These are phyloP conservation scores for Sporothrix luriei DNA, from an alignment of 2,329 filamentous ascomycete genomes.

Conservation along the genomic window DNA sequence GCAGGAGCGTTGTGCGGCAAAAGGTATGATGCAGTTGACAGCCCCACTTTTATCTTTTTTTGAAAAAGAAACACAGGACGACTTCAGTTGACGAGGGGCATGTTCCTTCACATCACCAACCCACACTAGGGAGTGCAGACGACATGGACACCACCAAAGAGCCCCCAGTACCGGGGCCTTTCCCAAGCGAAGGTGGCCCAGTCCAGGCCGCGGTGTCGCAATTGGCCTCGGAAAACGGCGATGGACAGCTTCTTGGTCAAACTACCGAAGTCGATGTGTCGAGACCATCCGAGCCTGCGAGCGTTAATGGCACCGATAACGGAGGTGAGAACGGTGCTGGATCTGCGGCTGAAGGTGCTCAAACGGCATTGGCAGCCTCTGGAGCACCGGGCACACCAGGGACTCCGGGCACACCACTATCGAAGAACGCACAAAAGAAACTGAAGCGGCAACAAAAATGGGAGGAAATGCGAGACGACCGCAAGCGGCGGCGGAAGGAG, in stretches of 20 bases:
- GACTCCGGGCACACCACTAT: conserved; percentile 51
- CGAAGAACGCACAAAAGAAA: conserved; percentile 86
- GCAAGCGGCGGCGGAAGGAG: conserved; percentile 58
- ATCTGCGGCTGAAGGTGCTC: not conserved
- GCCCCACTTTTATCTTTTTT: not conserved
- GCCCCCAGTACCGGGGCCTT: not conserved
- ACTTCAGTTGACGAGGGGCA: conserved; percentile 26
- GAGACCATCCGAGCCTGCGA: not conserved
- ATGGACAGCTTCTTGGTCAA: not conserved
- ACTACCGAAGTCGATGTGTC: not conserved
- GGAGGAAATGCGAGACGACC: conserved; percentile 69
- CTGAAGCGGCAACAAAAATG: conserved; percentile 70
- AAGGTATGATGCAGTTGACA: not conserved
- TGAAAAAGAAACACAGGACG: not conserved
- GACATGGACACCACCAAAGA: conserved; percentile 1
- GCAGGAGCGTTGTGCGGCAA: not conserved
- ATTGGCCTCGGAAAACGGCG: not conserved
- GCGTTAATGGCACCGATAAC: not conserved
- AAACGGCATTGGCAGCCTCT: not conserved
- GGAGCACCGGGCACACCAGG: conserved; percentile 19
- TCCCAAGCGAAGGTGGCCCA: not conserved
- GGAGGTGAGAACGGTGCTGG: not conserved
- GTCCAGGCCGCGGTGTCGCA: not conserved
- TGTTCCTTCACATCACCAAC: conserved; percentile 2
- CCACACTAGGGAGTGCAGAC: not conserved